Conservation (phyloP, 176 grass and related monocot species). For the Leersia perrieri region DNA sequence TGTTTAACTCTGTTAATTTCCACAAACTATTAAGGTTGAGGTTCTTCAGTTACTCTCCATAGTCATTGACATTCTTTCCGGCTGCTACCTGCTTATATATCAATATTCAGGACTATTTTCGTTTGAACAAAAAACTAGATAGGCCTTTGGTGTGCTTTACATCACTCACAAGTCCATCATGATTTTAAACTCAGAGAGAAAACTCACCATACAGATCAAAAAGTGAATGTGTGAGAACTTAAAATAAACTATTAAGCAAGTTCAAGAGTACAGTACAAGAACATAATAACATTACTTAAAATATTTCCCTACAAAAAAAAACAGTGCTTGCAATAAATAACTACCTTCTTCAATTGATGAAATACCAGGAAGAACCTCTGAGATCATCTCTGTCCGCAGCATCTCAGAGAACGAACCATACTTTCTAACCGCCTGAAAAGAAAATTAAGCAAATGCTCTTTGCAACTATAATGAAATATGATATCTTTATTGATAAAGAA, state of each 20-base stretch:
- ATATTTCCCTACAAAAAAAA: background rate
- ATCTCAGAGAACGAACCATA: conserved; percentile 78
- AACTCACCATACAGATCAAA: background rate
- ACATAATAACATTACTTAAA: background rate
- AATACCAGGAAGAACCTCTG: conserved; percentile 82
- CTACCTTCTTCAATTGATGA: conserved; percentile 70
- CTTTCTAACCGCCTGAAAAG: conserved; percentile 53
- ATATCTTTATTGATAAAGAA: background rate
- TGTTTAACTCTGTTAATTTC: background rate
- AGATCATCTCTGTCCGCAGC: conserved; percentile 67
- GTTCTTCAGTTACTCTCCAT: background rate
- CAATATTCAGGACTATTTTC: background rate
- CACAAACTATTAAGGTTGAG: background rate
- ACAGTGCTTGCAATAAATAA: background rate
- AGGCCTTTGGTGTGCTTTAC: background rate
- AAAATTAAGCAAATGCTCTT: conserved; percentile 20
- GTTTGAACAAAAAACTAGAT: background rate
- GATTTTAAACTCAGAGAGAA: background rate
- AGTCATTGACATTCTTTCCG: background rate
- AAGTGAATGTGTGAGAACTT: background rate
- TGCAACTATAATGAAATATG: conserved; percentile 1
- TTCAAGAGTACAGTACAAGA: background rate
- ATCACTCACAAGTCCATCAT: background rate
- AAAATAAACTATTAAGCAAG: conserved; percentile 13
- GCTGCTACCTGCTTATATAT: background rate